A percentile compares a stretch with the other conserved stretches of the same genome.
These are phyloP conservation scores for Uronychia setigera DNA, from an alignment of 73 alveolate genomes.

Conservation along the genomic window DNA sequence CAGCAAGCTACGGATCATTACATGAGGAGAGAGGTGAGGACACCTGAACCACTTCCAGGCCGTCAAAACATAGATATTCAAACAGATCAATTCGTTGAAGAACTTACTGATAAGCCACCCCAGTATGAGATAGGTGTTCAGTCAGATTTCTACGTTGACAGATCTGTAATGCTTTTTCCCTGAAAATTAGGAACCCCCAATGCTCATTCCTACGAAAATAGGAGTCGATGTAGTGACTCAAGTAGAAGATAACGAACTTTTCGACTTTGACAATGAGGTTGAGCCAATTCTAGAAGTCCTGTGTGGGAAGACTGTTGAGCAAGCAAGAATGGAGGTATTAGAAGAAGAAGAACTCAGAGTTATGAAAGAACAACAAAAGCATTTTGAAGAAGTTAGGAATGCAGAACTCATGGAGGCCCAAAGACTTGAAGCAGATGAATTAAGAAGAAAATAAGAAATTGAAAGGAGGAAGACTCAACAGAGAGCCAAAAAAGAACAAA, in stretches of 20 bases:
- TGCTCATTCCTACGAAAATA: slow-evolving; percentile 68
- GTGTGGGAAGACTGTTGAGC: slow-evolving; percentile 90
- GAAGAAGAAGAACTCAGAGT: slow-evolving; percentile 97
- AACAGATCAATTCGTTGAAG: slow-evolving; percentile 71
- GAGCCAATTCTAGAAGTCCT: slow-evolving; percentile 94
- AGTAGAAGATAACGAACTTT: slow-evolving; percentile 75
- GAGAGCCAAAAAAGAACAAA: slow-evolving; percentile 54
- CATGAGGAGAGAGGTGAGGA: slow-evolving; percentile 27
- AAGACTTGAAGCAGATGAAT: slow-evolving; percentile 92
- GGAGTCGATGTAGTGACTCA: slow-evolving; percentile 76
- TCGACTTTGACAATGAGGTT: slow-evolving; percentile 90
- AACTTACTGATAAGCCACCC: slow-evolving; percentile 76
- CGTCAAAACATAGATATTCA: slow-evolving; percentile 64
- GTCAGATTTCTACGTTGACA: slow-evolving; percentile 85
- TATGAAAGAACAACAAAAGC: slow-evolving; percentile 88
- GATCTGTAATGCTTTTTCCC: slow-evolving; percentile 76
- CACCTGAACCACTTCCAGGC: slow-evolving; percentile 47
- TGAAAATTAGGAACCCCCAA: slow-evolving; percentile 57
- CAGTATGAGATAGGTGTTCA: slow-evolving; percentile 83
- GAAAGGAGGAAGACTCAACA: slow-evolving; percentile 58
- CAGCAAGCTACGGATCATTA: slow-evolving; percentile 38
- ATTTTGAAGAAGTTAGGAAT: slow-evolving; percentile 87
- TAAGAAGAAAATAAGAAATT: slow-evolving; percentile 88
- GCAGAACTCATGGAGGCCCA: slow-evolving; percentile 92
- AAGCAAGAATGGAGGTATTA: slow-evolving; percentile 96